phyloP scores from a whole-genome alignment of 1,139 yeast species.

The Candida sp. region DNA sequence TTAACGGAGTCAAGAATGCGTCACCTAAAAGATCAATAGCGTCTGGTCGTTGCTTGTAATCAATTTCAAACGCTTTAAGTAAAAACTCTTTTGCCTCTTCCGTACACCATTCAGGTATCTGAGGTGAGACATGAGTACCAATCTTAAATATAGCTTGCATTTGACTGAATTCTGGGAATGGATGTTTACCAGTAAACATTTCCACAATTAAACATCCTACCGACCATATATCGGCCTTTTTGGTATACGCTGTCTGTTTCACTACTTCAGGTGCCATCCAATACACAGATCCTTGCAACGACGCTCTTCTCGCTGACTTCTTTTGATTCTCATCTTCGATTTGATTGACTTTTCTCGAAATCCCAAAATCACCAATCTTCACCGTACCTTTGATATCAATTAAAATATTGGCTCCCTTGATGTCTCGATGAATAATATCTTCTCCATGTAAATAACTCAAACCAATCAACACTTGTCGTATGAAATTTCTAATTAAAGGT shows the following conservation, averaged over 20 bases:
- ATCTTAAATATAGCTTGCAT: conserved; percentile 96
- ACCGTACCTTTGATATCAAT: conserved; percentile 91
- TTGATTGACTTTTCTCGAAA: conserved; percentile 67
- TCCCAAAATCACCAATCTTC: conserved; percentile 92
- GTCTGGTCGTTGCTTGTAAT: conserved; percentile 68
- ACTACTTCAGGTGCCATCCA: conserved; percentile 99
- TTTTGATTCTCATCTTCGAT: conserved; percentile 19
- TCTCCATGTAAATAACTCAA: conserved; percentile 76
- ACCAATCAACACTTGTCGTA: conserved; percentile 81
- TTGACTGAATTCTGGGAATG: conserved; percentile 89
- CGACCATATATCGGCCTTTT: conserved; percentile 94
- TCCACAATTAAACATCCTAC: conserved; percentile 89
- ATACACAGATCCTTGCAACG: conserved; percentile 89
- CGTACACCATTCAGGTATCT: conserved; percentile 75
- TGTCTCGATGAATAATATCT: conserved; percentile 86
- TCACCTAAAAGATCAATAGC: conserved; percentile 70
- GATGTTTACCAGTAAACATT: conserved; percentile 94
- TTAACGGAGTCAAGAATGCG: conserved; percentile 52
- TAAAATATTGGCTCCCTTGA: conserved; percentile 88
- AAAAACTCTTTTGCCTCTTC: conserved; percentile 67
- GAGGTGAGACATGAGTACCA: conserved; percentile 79
- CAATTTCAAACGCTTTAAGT: conserved; percentile 66
- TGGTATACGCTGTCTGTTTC: conserved; percentile 83
- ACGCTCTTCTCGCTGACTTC: conserved; percentile 60
- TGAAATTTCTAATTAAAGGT: conserved; percentile 78